These are phyloP conservation scores for Penicillium waksmanii DNA, from an alignment of 495 filamentous ascomycete genomes.

Conservation along the genomic window DNA sequence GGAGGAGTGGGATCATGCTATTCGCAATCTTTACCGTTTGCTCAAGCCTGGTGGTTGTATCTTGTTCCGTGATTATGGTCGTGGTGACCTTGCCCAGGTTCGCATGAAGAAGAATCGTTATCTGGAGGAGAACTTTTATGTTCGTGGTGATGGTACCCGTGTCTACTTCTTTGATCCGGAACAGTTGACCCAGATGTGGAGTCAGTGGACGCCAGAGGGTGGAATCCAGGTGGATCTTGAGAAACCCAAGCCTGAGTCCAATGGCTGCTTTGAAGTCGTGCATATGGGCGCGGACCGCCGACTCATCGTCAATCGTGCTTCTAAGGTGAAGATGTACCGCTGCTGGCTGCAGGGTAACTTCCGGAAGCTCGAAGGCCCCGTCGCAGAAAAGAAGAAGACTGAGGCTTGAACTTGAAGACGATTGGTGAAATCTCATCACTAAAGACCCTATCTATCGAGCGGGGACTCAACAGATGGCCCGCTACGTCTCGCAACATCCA, in stretches of 20 bases:
- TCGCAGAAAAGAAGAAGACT: slow-evolving; percentile 11
- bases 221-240: slow-evolving; percentile 31
- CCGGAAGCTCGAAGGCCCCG: slow-evolving; percentile 58
- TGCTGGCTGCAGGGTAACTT: slow-evolving; percentile 96
- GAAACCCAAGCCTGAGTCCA: slow-evolving; percentile 19
- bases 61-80: slow-evolving; percentile 93
- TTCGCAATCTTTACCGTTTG: slow-evolving; percentile 77
- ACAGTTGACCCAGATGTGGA: slow-evolving; percentile 80
- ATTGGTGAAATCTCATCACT: no score
- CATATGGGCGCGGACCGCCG: slow-evolving; percentile 82
- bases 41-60: slow-evolving; percentile 89
- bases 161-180: slow-evolving; percentile 96
- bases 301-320: slow-evolving; percentile 87
- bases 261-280: slow-evolving; percentile 64
- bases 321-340: slow-evolving; percentile 94
- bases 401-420: slow-evolving; percentile 15
- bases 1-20: slow-evolving; percentile 78
- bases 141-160: slow-evolving; percentile 90
- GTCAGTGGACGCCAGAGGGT: slow-evolving; percentile 49
- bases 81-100: slow-evolving; percentile 94
- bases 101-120: slow-evolving; percentile 93
- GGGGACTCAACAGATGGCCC: no score
- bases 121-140: slow-evolving; percentile 95
- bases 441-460: no score
- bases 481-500: no score